phyloP scores from a whole-genome alignment of 2,329 filamentous ascomycete genomes.

The Pseudocercospora crystallina region DNA sequence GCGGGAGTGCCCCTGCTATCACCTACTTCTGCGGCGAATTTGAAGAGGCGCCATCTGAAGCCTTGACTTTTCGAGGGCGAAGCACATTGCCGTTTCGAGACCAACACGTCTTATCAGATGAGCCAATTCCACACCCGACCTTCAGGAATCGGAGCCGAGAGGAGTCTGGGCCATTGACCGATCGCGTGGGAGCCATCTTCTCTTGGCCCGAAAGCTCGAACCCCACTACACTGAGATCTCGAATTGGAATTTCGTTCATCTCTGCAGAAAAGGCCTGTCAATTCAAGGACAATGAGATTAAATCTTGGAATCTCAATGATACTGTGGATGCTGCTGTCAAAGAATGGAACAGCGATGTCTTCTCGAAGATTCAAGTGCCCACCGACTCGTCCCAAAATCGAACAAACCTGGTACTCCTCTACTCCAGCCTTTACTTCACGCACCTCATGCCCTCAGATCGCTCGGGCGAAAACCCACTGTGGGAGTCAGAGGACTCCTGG shows the following conservation, averaged over 20 bases:
- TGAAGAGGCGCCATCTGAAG: conserved; percentile 41
- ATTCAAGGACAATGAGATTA: conserved; percentile 59
- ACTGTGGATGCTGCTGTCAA: conserved; percentile 41
- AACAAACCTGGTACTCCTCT: conserved; percentile 61
- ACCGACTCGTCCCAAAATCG: conserved; percentile 51
- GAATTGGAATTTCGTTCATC: conserved; percentile 68
- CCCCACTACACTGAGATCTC: conserved; percentile 45
- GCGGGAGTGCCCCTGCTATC: conserved; percentile 56
- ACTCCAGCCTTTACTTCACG: conserved; percentile 70
- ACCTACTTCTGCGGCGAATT: conserved; percentile 65
- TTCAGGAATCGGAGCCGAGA: conserved; percentile 37
- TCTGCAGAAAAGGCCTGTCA: conserved; percentile 60
- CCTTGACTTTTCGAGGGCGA: conserved; percentile 36
- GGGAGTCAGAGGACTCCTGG: conserved; percentile 65
- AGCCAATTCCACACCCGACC: conserved; percentile 35
- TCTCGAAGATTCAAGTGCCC: conserved; percentile 62
- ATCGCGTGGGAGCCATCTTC: conserved; percentile 55
- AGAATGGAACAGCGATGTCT: conserved; percentile 62
- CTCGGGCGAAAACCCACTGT: conserved; percentile 68
- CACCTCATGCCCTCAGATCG: conserved; percentile 68
- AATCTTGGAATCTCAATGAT: conserved; percentile 35
- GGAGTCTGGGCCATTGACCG: conserved; percentile 34
- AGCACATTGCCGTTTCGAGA: conserved; percentile 27
- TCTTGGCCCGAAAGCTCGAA: conserved; percentile 43
- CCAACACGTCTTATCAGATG: conserved; percentile 26